phyloP scores from a whole-genome alignment of 805 yeast genomes.

The Nakazawaea siamensis region DNA sequence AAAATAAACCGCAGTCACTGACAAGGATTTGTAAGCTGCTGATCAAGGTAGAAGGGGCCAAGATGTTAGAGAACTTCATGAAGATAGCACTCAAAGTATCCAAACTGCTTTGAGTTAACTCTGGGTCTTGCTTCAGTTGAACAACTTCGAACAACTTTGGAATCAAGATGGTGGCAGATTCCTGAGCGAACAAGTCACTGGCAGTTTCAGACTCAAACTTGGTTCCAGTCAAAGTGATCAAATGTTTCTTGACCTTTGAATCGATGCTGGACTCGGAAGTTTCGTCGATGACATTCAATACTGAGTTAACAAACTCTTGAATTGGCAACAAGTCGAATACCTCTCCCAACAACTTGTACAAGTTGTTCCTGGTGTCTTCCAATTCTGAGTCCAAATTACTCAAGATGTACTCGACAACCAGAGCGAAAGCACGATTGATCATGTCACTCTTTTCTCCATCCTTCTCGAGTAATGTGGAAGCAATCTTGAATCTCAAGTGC shows the following conservation, averaged over 20 bases:
- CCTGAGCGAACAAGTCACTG: slow-evolving; percentile 37
- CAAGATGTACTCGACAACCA: slow-evolving; percentile 26
- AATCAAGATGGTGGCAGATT: slow-evolving; percentile 44
- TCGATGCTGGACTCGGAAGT: slow-evolving; percentile 24
- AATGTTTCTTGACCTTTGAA: slow-evolving; percentile 47
- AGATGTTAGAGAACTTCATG: slow-evolving; percentile 47
- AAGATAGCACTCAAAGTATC: slow-evolving; percentile 60
- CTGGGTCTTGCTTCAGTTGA: slow-evolving; percentile 27
- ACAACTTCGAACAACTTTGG: slow-evolving; percentile 38
- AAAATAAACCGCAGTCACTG: slow-evolving; percentile 46
- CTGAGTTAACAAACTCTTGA: slow-evolving; percentile 57
- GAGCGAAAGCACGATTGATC: slow-evolving; percentile 19
- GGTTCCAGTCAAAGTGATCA: slow-evolving; percentile 51
- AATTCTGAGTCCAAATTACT: slow-evolving; percentile 28
- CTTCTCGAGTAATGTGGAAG: slow-evolving; percentile 22
- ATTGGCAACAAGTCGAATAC: slow-evolving; percentile 70
- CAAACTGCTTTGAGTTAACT: slow-evolving; percentile 59
- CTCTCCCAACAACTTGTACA: slow-evolving; percentile 52
- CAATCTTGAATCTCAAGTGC: slow-evolving; percentile 32
- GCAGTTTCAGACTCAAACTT: slow-evolving; percentile 65
- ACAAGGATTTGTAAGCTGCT: slow-evolving; percentile 41
- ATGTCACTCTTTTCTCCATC: slow-evolving; percentile 14
- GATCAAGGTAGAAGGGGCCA: slow-evolving; percentile 39
- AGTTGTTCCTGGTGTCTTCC: slow-evolving; percentile 28
- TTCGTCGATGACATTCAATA: slow-evolving; percentile 29